Base-by-base conservation (phyloP, 345 rosid genomes). In the Nephelium lappaceum region DNA sequence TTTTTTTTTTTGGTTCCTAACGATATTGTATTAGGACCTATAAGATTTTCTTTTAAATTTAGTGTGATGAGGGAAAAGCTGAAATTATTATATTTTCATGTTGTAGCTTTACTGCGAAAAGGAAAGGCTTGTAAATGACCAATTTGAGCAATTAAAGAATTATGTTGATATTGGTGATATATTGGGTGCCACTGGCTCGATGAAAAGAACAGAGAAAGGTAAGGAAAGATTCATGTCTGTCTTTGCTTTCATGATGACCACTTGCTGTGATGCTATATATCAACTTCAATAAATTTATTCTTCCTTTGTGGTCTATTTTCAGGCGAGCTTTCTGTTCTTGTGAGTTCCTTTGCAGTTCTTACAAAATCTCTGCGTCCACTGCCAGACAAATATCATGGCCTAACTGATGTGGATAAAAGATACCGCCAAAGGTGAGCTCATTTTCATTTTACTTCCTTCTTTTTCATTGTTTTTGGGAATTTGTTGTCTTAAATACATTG, bases 161-260 rank as follows among this genome's bases (percentile, higher is more conserved):
- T 86, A 87, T 78, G 92, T 96, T 43, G 97, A 95, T 76, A 81
- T 93, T 55, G 99, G 99, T 82, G 99, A 95, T 85, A 91, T 95
- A 83, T 73, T 96, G 78, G 98, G 98, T 72, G 97, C 90, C 15
- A 85, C 75, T 77, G 99, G 97, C 72, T 89, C 97, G 18, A 87
- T 96, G 81, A 96, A 96, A 83, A 88, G 98, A 72, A 94, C 99
- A 49, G 98, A 94, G 84, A 96, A 94, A 91, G 99, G 98, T 96
- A 45, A 45, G 51, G 8, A 41, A 84, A 51, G 64, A 16, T n/a
- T 4, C 64, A 3, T 42, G 69, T 51, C 77, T 21, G 65, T 55
- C 38, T 65, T 74, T 78, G 19, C 67, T 61, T 72, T 58, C 47
- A 7, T 68, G 11, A 67, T 19, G 27, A 65, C 31, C 24, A 66